These are phyloP conservation scores for Saturnispora saitoi DNA, from an alignment of 805 yeast genomes.

Conservation along the genomic window DNA sequence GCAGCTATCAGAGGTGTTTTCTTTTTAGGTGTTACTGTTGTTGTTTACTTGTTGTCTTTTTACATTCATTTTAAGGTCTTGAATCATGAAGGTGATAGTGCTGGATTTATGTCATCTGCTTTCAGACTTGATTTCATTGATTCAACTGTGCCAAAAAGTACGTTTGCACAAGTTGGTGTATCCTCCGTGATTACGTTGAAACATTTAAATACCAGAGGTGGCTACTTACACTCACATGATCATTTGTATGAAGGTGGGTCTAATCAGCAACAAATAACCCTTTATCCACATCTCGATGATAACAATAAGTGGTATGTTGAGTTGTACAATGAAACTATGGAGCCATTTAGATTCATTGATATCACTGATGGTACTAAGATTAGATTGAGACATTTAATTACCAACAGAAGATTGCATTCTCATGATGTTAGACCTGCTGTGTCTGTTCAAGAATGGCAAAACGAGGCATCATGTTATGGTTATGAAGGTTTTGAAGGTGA, in stretches of 20 bases:
- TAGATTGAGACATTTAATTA: slow-evolving; percentile 50
- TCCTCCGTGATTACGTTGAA: slow-evolving; percentile 60
- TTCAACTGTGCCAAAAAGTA: slow-evolving; percentile 48
- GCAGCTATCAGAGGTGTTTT: slow-evolving; percentile 42
- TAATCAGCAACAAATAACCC: slow-evolving; percentile 73
- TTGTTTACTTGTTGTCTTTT: slow-evolving; percentile 50
- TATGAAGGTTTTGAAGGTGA: slow-evolving; percentile 71
- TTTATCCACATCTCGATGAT: slow-evolving; percentile 68
- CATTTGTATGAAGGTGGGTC: slow-evolving; percentile 70
- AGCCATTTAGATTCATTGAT: slow-evolving; percentile 51
- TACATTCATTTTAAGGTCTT: slow-evolving; percentile 54
- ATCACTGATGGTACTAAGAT: slow-evolving; percentile 62
- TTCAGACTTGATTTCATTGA: slow-evolving; percentile 59
- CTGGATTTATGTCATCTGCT: slow-evolving; percentile 63
- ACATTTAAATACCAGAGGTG: slow-evolving; percentile 66
- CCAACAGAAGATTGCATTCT: slow-evolving; percentile 67
- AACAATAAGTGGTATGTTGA: slow-evolving; percentile 71
- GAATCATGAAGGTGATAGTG: slow-evolving; percentile 57
- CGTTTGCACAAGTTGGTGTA: slow-evolving; percentile 62
- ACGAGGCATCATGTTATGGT: slow-evolving; percentile 73
- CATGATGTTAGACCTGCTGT: slow-evolving; percentile 80
- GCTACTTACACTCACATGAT: slow-evolving; percentile 76
- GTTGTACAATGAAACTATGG: slow-evolving; percentile 51
- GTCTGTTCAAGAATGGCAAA: slow-evolving; percentile 73
- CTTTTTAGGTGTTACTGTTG: slow-evolving; percentile 50